A percentile compares a stretch with the other conserved stretches of the same genome.
Conservation (phyloP, 1,284 basidiomycete genomes). For the Moesziomyces parantarcticus region DNA sequence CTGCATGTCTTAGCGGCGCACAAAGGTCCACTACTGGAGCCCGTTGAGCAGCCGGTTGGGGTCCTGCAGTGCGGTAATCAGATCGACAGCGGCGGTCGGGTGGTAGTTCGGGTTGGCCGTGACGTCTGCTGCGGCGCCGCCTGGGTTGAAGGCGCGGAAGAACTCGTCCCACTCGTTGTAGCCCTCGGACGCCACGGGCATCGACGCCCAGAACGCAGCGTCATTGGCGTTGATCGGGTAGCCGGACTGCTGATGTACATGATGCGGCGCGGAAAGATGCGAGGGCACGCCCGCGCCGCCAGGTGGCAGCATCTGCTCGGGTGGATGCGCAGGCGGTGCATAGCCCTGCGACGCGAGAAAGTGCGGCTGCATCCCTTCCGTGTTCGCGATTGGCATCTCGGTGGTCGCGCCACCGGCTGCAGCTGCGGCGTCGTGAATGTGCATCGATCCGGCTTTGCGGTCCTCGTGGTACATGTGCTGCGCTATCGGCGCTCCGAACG, state of each 20-base stretch:
- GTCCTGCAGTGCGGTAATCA: constrained; percentile 45
- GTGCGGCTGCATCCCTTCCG: constrained; percentile 4
- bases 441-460: neutral
- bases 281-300: neutral
- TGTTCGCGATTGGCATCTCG: neutral
- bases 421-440: neutral
- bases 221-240: constrained; percentile 39
- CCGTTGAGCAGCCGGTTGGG: constrained; percentile 36
- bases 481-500: no score
- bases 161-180: constrained; percentile 43
- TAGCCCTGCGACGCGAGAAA: constrained; percentile 1
- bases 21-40: constrained; percentile 1
- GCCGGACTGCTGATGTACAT: constrained; percentile 9
- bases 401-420: neutral
- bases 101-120: constrained; percentile 22
- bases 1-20: no score
- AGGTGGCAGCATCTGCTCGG: constrained; percentile 6
- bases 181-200: constrained; percentile 42
- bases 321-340: neutral
- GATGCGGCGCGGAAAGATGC: constrained; percentile 9
- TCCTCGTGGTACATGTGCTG: neutral
- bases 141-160: constrained; percentile 27
- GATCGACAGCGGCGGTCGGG: constrained; percentile 30
- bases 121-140: constrained; percentile 2
- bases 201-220: constrained; percentile 34